phyloP scores from a whole-genome alignment of 768 basidiomycete species.

The Pleurotus eryngii region DNA sequence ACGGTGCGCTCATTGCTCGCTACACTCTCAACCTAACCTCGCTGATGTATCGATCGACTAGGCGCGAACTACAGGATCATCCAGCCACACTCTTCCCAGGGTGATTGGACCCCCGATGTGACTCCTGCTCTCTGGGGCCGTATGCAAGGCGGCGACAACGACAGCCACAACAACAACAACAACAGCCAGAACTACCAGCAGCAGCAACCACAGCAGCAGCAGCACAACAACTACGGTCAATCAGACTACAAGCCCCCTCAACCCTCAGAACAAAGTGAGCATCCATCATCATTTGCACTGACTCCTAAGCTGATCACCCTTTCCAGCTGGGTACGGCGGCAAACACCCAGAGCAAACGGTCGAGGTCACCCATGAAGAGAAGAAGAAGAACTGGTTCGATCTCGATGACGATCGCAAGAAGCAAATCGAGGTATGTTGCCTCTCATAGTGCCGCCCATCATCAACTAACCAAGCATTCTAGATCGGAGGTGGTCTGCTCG shows the following conservation, averaged over 20 bases:
- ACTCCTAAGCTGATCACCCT: background rate
- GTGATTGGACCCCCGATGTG: conserved; percentile 62
- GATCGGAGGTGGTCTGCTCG: conserved; percentile 64
- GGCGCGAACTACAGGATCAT: conserved; percentile 65
- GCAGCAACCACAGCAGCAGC: conserved; percentile 24
- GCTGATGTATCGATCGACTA: conserved; percentile 16
- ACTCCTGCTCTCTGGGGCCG: conserved; percentile 71
- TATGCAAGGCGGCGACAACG: conserved; percentile 27
- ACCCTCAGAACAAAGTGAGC: conserved; percentile 9
- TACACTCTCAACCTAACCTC: background rate
- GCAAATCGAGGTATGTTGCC: conserved; percentile 46
- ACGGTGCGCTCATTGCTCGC: conserved; percentile 35
- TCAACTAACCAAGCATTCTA: conserved; percentile 21
- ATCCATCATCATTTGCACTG: background rate
- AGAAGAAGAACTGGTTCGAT: conserved; percentile 54
- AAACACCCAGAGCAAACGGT: conserved; percentile 18
- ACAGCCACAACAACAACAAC: conserved; percentile 21
- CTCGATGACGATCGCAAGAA: conserved; percentile 55
- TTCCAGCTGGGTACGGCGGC: conserved; percentile 9
- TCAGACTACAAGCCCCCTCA: conserved; percentile 15
- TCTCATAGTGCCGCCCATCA: background rate
- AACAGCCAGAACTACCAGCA: conserved; percentile 22
- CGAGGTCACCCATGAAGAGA: conserved; percentile 38
- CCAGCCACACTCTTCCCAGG: conserved; percentile 69
- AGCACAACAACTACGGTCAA: conserved; percentile 25